Evolutionary conservation across 768 basidiomycete genomes (phyloP).

Genomic region (Boletus tomentosulus): DNA sequence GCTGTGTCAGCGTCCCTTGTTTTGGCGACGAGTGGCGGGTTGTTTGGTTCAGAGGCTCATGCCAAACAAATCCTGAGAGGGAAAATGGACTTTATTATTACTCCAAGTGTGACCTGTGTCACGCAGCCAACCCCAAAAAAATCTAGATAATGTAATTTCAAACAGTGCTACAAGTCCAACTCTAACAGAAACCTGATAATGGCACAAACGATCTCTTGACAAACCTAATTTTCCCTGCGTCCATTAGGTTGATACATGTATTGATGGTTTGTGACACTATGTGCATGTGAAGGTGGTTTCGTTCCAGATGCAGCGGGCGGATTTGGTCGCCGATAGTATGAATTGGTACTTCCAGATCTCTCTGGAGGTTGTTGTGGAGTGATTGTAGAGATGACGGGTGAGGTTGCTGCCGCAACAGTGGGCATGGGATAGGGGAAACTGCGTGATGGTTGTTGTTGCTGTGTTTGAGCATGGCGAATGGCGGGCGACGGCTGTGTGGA

Average conservation of each 20-base stretch:
- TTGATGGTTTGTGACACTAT: slow-evolving; percentile 33
- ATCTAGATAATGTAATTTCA: slow-evolving; percentile 15
- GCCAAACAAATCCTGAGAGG: slow-evolving; percentile 20
- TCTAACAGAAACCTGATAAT: background rate
- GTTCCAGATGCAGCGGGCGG: slow-evolving; percentile 20
- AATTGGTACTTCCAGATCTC: slow-evolving; percentile 30
- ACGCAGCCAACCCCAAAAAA: slow-evolving; percentile 7
- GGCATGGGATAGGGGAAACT: slow-evolving; percentile 69
- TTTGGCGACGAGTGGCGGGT: slow-evolving; percentile 18
- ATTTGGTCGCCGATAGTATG: slow-evolving; percentile 54
- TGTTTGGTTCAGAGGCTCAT: slow-evolving; percentile 25
- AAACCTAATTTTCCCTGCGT: slow-evolving; percentile 25
- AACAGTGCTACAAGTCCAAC: background rate
- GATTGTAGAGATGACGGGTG: slow-evolving; percentile 48
- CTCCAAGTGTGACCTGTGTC: slow-evolving; percentile 17
- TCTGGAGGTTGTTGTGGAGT: slow-evolving; percentile 36
- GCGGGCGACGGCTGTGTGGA: slow-evolving; percentile 35
- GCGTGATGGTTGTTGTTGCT: slow-evolving; percentile 26
- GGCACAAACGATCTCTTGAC: background rate
- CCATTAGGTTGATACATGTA: slow-evolving; percentile 48
- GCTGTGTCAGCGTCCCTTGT: slow-evolving; percentile 23
- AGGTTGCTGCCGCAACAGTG: slow-evolving; percentile 58
- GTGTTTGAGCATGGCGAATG: slow-evolving; percentile 29
- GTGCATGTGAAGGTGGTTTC: slow-evolving; percentile 22
- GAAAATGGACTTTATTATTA: background rate